Conservation (phyloP, 139 green algal species). For the Coccomyxa sp. region DNA sequence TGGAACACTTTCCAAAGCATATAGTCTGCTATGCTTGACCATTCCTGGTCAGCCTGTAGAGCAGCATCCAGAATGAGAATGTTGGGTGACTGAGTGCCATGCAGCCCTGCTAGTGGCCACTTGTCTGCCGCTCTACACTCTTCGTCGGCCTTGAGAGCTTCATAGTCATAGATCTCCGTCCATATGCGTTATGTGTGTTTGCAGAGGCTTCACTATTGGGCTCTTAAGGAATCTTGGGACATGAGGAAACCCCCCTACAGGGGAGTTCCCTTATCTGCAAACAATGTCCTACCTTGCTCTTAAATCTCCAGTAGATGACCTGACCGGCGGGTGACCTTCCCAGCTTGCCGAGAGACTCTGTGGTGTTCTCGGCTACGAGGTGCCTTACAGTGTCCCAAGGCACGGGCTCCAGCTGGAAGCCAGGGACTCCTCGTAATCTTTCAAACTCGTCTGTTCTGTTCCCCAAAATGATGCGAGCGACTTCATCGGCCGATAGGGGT, state of each 20-base stretch:
- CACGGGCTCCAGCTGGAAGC: slow-evolving; percentile 4
- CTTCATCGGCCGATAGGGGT: background rate
- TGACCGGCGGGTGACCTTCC: background rate
- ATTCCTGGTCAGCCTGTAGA: background rate
- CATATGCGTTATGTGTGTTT: no score
- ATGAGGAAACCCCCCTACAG: no score
- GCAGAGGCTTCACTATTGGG: no score
- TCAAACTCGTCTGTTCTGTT: background rate
- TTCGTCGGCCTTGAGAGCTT: no score
- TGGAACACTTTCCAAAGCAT: background rate
- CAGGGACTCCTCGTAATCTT: background rate
- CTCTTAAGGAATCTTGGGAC: no score
- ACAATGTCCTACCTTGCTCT: background rate
- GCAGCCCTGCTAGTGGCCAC: no score
- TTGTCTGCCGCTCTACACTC: no score
- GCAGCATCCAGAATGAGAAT: no score
- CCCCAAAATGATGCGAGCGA: background rate
- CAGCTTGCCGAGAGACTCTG: slow-evolving; percentile 3
- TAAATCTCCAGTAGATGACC: background rate
- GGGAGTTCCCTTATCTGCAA: no score
- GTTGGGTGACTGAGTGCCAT: no score
- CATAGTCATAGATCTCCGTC: no score
- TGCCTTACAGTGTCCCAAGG: background rate
- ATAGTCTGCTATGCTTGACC: background rate
- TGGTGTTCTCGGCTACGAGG: slow-evolving; percentile 4